Base-by-base conservation (phyloP, 768 basidiomycete genomes). In the Leucogyrophana mollusca region DNA sequence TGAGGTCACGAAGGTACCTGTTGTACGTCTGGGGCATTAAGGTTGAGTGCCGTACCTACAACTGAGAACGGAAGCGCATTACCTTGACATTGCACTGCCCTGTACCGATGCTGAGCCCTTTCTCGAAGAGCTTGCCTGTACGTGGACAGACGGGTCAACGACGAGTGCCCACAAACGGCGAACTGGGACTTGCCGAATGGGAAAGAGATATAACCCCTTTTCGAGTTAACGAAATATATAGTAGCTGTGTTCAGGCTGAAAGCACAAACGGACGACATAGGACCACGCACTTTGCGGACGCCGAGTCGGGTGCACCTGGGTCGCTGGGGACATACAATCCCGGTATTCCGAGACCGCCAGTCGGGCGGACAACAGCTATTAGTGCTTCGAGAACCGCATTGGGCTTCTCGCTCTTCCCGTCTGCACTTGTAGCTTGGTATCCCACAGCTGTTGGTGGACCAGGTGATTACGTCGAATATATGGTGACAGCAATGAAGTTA, bases 21-120 rank as follows among this genome's bases (percentile, higher is more conserved):
- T 80, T 79, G 53, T 78, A 78, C 17, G 73, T 52, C 75, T 78
- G 50, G 16, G 18, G 34, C 9, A 35, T 30, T 7, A 13, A 13
- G 27, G 7, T 6, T 30, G 27, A 30, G 27, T 13, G 13, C 27
- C 27, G 27, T 6, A 41, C 10, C 22, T 10, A 14, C 33, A 27
- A 40, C 16, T 22, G 13, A 37, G 40, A 9, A 41, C 25, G 46
- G 43, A 20, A 20, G 9, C 22, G 24, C 35, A 61, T 24, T 18
- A 74, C 75, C 70, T 79, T 78, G 51, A 77, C 76, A 47, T 79
- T 79, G 59, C 77, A 79, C 61, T 79, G 77, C 1, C 78, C 77
- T 8, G 78, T 79, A 6, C 76, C 78, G 21, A 80, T 41, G 3
- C 67, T 67, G n/a, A 80, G 58, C 0, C 77, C 78, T 51, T 79